phyloP scores from a whole-genome alignment of 2,329 filamentous ascomycete species.

The Lachnellula hyalina region DNA sequence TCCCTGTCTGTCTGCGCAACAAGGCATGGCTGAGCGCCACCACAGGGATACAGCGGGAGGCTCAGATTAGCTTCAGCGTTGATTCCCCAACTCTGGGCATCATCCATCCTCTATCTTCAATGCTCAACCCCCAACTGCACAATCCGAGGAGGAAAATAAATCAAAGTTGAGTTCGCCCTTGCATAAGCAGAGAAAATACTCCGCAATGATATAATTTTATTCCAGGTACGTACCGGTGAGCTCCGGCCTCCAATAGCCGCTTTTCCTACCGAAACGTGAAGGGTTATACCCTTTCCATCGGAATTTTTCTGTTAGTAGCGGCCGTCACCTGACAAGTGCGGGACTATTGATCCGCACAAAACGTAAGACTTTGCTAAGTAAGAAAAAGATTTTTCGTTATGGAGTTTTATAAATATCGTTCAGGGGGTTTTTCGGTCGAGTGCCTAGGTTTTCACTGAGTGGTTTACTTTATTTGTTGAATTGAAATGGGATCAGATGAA shows the following conservation, averaged over 20 bases:
- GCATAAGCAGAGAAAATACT: not conserved
- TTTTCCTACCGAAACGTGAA: not conserved
- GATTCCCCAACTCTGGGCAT: not conserved
- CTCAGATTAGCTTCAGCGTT: too few species aligned
- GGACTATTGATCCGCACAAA: not conserved
- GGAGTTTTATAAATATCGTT: not conserved
- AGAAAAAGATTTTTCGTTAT: not conserved
- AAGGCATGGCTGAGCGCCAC: not conserved
- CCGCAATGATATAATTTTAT: too few species aligned
- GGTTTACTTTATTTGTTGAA: not conserved
- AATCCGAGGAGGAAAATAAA: not conserved
- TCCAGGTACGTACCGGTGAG: not conserved
- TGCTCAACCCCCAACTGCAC: not conserved
- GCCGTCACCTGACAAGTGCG: not conserved
- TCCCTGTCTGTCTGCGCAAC: not conserved
- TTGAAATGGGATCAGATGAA: constrained; percentile 13
- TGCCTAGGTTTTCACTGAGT: not conserved
- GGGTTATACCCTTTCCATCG: not conserved
- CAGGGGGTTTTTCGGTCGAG: not conserved
- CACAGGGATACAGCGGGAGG: not conserved
- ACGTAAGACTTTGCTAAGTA: not conserved
- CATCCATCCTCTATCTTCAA: not conserved
- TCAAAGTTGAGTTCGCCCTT: not conserved
- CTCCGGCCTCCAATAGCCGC: constrained; percentile 2
- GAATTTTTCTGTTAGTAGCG: not conserved